A percentile compares a stretch with the other conserved stretches of the same genome.
Conservation (phyloP, 2,329 filamentous ascomycete genomes). For the Saccharata proteae region DNA sequence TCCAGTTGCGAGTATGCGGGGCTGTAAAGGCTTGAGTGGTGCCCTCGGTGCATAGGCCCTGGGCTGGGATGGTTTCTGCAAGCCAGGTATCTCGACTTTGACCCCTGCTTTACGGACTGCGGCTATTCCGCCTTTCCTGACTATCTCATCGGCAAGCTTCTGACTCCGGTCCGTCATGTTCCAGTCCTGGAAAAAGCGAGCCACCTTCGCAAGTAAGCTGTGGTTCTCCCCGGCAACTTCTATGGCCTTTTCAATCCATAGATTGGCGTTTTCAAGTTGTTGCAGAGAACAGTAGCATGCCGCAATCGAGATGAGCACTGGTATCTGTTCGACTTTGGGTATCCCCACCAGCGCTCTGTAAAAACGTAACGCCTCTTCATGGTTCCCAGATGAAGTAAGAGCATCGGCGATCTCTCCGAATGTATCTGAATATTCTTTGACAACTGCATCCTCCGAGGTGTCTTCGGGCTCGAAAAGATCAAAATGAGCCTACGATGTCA, state of each 20-base stretch:
- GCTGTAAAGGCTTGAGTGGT: no score
- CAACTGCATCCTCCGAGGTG: conserved; percentile 33
- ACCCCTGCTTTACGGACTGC: conserved; percentile 33
- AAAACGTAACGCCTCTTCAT: conserved; percentile 46
- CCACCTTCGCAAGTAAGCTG: conserved; percentile 66
- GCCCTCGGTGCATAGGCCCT: no score
- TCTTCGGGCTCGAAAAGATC: conserved; percentile 57
- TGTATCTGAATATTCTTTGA: conserved; percentile 64
- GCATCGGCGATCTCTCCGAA: conserved; percentile 58
- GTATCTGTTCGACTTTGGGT: conserved; percentile 34
- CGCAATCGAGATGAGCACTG: conserved; percentile 16
- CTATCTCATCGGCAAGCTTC: conserved; percentile 48
- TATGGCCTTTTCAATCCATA: conserved; percentile 63
- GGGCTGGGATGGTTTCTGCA: no score
- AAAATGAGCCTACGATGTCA: conserved; percentile 29
- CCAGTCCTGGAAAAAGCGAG: conserved; percentile 67
- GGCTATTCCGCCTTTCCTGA: conserved; percentile 46
- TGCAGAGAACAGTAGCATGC: conserved; percentile 55
- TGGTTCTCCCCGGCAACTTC: conserved; percentile 60
- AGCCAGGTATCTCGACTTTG: conserved; percentile 10
- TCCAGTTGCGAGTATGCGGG: no score
- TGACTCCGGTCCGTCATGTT: conserved; percentile 43
- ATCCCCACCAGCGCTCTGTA: conserved; percentile 40
- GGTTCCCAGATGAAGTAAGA: conserved; percentile 38
- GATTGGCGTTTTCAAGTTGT: conserved; percentile 57